Evolutionary conservation across 2,329 filamentous ascomycete species (phyloP).

Genomic region (Ophiostoma montium): DNA sequence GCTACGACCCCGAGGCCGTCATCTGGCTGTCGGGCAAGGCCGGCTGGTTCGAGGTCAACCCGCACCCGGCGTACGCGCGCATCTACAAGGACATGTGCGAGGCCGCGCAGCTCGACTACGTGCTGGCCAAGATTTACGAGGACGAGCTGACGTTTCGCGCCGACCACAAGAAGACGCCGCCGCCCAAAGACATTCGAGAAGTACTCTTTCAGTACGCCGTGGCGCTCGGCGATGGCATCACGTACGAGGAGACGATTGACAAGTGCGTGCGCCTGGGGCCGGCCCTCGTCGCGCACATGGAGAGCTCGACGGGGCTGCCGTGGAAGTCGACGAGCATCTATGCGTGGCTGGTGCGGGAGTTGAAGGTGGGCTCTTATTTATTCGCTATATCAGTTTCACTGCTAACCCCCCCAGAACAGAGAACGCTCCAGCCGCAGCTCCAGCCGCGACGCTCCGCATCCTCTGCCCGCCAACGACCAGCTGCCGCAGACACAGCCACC

Average conservation of each 20-base stretch:
- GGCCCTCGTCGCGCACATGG: conserved; percentile 39
- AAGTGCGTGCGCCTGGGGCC: conserved; percentile 33
- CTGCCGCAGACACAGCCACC: not conserved
- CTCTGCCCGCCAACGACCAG: not conserved
- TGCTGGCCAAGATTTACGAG: conserved; percentile 41
- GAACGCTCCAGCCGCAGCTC: conserved; percentile 7
- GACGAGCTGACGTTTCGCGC: not conserved
- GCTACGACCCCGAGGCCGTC: conserved; percentile 36
- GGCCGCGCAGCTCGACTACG: conserved; percentile 50
- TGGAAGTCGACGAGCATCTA: conserved; percentile 35
- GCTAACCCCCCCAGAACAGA: conserved; percentile 1
- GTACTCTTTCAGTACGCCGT: conserved; percentile 33
- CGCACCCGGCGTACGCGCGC: conserved; percentile 39
- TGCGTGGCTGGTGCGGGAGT: conserved; percentile 30
- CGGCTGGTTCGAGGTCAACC: conserved; percentile 55
- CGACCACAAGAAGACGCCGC: conserved; percentile 20
- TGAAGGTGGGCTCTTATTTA: conserved; percentile 17
- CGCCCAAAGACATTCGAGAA: conserved; percentile 16
- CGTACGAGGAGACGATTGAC: conserved; percentile 32
- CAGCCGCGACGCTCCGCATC: not conserved
- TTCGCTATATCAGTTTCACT: not conserved
- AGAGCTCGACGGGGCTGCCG: conserved; percentile 24
- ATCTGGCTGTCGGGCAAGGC: conserved; percentile 52
- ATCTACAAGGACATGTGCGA: conserved; percentile 48
- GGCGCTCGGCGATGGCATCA: conserved; percentile 36